phyloP scores from a whole-genome alignment of 2,329 filamentous ascomycete species.

The Trichoderma pleuroti region DNA sequence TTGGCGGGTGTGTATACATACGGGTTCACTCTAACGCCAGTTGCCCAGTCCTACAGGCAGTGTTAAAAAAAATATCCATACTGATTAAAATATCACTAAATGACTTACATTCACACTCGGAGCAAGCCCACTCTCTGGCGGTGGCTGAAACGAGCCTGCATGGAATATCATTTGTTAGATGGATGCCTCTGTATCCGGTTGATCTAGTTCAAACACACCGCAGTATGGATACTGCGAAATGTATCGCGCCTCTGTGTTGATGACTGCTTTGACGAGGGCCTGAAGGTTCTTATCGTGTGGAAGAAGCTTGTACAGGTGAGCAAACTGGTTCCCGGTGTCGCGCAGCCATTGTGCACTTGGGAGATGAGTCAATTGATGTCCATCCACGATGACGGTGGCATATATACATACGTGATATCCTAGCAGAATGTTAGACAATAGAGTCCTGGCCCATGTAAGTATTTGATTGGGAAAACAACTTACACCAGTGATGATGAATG shows the following conservation, averaged over 20 bases:
- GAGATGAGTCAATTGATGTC: neutral
- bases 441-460: conserved; percentile 39
- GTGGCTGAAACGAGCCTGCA: conserved; percentile 79
- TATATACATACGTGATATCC: conserved; percentile 27
- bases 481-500: conserved; percentile 79
- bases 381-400: neutral
- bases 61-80: neutral
- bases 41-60: conserved; percentile 22
- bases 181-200: neutral
- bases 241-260: conserved; percentile 69
- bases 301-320: conserved; percentile 62
- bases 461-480: conserved; percentile 57
- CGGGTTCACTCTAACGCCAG: conserved; percentile 27
- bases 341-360: conserved; percentile 62
- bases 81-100: too few relatives aligned
- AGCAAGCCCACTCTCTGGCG: conserved; percentile 60
- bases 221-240: conserved; percentile 72
- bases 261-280: conserved; percentile 64
- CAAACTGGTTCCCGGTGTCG: conserved; percentile 74
- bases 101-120: conserved; percentile 26
- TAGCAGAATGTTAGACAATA: neutral
- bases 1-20: conserved; percentile 15
- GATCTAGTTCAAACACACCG: conserved; percentile 24
- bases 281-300: conserved; percentile 57
- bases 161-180: neutral